Evolutionary conservation across 2,329 filamentous ascomycete genomes (phyloP).

Genomic region (Thermochaetoides dissita): DNA sequence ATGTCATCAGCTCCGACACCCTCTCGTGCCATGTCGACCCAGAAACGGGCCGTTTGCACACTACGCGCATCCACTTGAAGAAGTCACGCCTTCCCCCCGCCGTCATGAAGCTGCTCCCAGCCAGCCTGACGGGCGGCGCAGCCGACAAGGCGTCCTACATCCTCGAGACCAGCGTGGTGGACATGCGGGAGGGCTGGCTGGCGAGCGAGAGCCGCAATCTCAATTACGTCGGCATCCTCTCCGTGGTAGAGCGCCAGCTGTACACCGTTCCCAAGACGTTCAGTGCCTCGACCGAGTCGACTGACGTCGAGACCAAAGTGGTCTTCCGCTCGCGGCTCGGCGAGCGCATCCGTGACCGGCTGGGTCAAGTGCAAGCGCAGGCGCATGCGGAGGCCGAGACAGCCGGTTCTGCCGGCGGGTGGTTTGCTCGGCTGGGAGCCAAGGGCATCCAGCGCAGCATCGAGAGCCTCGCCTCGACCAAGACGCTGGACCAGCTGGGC

Average conservation of each 20-base stretch:
- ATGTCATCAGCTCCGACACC: slow-evolving; percentile 73
- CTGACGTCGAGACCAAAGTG: slow-evolving; percentile 60
- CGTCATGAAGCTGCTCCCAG: slow-evolving; percentile 61
- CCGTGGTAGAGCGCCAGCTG: slow-evolving; percentile 61
- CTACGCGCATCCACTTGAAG: slow-evolving; percentile 68
- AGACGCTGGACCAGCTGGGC: slow-evolving; percentile 62
- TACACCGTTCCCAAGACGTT: slow-evolving; percentile 34
- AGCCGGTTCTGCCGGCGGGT: slow-evolving; percentile 30
- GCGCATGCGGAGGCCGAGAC: slow-evolving; percentile 25
- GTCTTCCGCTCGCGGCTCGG: slow-evolving; percentile 60
- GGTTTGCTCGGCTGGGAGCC: slow-evolving; percentile 48
- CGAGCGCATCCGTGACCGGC: slow-evolving; percentile 41
- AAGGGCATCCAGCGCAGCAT: slow-evolving; percentile 66
- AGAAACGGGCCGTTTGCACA: slow-evolving; percentile 59
- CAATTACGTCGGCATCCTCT: slow-evolving; percentile 68
- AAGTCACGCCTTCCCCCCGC: slow-evolving; percentile 63
- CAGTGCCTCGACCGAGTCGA: slow-evolving; percentile 24
- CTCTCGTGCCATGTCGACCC: slow-evolving; percentile 62
- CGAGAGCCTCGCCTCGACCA: slow-evolving; percentile 62
- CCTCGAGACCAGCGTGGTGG: slow-evolving; percentile 65
- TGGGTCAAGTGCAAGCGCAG: slow-evolving; percentile 19
- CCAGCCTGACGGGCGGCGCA: slow-evolving; percentile 50
- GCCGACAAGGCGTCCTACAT: slow-evolving; percentile 65
- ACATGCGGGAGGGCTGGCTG: slow-evolving; percentile 73
- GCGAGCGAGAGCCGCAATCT: slow-evolving; percentile 67